Base-by-base conservation (phyloP, 2,329 filamentous ascomycete species). In the Pestalotiopsis sp. region DNA sequence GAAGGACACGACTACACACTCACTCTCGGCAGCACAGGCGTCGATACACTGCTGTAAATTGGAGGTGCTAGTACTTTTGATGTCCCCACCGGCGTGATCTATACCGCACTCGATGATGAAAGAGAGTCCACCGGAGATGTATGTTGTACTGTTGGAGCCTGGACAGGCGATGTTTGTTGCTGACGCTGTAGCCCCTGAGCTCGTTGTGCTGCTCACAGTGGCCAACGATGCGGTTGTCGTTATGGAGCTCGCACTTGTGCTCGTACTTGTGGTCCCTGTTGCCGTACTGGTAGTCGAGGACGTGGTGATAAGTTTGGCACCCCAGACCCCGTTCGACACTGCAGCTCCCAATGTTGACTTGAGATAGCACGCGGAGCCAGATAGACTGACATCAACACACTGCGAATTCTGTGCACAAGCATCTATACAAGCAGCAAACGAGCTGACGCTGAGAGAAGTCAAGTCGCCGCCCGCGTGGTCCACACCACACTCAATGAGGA, bases 91-190 rank as follows among this genome's bases (percentile, higher is more conserved):
- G 23, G 66, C 68, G 41, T 64, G 68, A 7, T 56, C 20, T 6
- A 60, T 60, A 41, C 68, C 68, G 17, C 25, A 59, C 11, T 70
- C 36, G 12, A 68, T 39, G 20, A 62, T 66, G 6, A 58, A 45
- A 6, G 57, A 59, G 20, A 59, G 57, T 12, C 57, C 57, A 6
- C 23, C 23, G 13, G 57, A 27, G 57, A 59, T 23, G 20, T 59
- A 59, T 11, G 57, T 59, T 13, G 57, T 59, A 27, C 57, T 59
- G 9, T 59, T 59, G 20, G 57, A 59, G 57, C 11, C 57, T 76
- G 0, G 80, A 76, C 63, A 75, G 76, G 45, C 80, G 73, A 20
- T 72, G 70, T 3, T 72, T 70, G 3, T 59, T n/a, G 72, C 12
- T 63, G 60, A 38, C 65, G 14, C 11, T 20, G 57, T 27, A 5